Conservation (phyloP, 805 yeast species). For the Teunomyces gatunensis region DNA sequence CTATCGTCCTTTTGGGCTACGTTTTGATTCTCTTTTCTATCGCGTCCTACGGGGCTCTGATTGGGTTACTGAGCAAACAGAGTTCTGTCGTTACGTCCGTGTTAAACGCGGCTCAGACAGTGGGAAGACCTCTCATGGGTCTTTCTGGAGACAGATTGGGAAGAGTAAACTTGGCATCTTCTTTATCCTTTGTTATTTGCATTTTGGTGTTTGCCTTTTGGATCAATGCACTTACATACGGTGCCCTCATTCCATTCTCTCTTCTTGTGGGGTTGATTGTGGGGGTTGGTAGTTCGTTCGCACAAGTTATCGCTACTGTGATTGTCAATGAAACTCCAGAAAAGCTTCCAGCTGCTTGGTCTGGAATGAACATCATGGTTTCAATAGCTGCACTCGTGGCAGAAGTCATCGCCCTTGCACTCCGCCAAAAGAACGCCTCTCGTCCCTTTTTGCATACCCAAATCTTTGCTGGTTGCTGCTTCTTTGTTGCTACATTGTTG, state of each 20-base stretch:
- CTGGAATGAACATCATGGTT: constrained; percentile 34
- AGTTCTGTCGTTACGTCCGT: constrained; percentile 34
- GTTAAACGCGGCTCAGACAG: constrained; percentile 41
- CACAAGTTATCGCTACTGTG: constrained; percentile 12
- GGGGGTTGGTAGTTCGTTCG: constrained; percentile 28
- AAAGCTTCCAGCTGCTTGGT: constrained; percentile 40
- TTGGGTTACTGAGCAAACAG: constrained; percentile 43
- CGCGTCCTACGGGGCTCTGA: constrained; percentile 36
- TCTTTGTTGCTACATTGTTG: constrained; percentile 41
- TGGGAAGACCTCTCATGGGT: constrained; percentile 53
- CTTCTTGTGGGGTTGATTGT: constrained; percentile 28
- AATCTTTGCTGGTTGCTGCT: constrained; percentile 54
- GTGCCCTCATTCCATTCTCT: constrained; percentile 27
- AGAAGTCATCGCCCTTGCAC: constrained; percentile 55
- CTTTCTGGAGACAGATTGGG: constrained; percentile 47
- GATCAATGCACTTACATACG: constrained; percentile 36
- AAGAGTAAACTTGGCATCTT: constrained; percentile 34
- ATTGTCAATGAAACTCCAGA: constrained; percentile 10
- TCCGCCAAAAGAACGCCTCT: constrained; percentile 14
- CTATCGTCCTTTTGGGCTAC: constrained; percentile 36
- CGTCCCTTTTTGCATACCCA: constrained; percentile 61
- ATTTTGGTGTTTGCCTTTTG: constrained; percentile 35
- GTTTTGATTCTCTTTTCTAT: constrained; percentile 34
- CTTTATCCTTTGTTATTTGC: constrained; percentile 20
- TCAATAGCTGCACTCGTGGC: constrained; percentile 39